Evolutionary conservation across 495 filamentous ascomycete genomes (phyloP).

Genomic region (Trichoderma virens): DNA sequence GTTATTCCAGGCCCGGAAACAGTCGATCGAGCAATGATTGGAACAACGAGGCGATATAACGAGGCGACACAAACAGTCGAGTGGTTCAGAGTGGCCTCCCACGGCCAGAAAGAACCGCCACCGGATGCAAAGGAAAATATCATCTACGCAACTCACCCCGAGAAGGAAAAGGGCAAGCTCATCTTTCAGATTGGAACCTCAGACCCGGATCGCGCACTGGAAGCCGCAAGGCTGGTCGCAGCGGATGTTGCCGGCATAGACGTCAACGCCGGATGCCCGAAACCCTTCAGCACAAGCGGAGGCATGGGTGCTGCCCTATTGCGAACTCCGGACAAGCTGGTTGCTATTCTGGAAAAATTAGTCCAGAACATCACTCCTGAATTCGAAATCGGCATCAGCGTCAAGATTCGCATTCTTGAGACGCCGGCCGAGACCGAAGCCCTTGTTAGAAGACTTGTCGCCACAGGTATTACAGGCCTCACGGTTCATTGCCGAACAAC

Average conservation of each 20-base stretch:
- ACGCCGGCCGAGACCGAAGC: constrained; percentile 60
- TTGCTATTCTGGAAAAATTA: constrained; percentile 70
- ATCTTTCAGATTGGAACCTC: constrained; percentile 91
- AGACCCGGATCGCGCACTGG: constrained; percentile 68
- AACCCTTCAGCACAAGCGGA: constrained; percentile 82
- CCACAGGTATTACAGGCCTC: constrained; percentile 82
- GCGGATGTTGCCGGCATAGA: constrained; percentile 87
- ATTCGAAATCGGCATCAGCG: constrained; percentile 81
- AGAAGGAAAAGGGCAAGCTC: constrained; percentile 58
- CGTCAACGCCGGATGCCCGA: constrained; percentile 94
- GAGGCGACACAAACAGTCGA: constrained; percentile 68
- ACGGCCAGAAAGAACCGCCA: constrained; percentile 42
- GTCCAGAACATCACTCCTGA: constrained; percentile 67
- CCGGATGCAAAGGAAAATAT: constrained; percentile 53
- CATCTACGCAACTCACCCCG: constrained; percentile 77
- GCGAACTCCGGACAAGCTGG: constrained; percentile 70
- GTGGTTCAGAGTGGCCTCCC: constrained; percentile 67
- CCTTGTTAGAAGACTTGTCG: constrained; percentile 65
- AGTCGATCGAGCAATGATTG: constrained; percentile 83
- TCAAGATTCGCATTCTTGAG: constrained; percentile 88
- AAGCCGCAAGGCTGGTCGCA: constrained; percentile 75
- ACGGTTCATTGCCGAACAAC: constrained; percentile 95
- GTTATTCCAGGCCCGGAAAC: constrained; percentile 69
- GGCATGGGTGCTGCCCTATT: constrained; percentile 95
- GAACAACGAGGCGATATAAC: constrained; percentile 68